Base-by-base conservation (phyloP, 306 rosid species). In the Erythrophleum fordii region DNA sequence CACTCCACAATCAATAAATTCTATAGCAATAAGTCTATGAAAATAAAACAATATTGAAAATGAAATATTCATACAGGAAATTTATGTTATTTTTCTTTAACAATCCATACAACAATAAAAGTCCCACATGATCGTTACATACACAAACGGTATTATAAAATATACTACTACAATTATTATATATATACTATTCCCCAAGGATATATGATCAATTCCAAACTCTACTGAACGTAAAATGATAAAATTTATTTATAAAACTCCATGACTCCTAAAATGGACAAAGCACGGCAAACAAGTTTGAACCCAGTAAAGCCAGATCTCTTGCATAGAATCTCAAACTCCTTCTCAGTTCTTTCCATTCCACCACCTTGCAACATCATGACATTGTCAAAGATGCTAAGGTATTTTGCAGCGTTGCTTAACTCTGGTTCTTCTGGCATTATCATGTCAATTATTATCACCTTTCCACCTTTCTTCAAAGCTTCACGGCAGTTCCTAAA, bases 401-500 rank as follows among this genome's bases (percentile, higher is more conserved):
- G 37, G 17, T 31, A 73, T 29, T 60, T 60, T 2, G 67, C 67
- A 60, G 22, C 29, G 20, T 5, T 28, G 67, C 0, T 26, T 9
- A 14, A 11, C 14, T 28, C 67, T 28, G 67, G 67, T 26, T 60
- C 67, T 29, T 60, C 10, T 60, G 67, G 67, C 67, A 60, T 60
- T 37, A 60, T 60, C 67, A 60, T 35, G 41, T 60, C 67, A 12
- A 60, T 60, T 12, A 60, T 10, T 26, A 60, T 60, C 67, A 60
- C 37, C 11, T 26, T 60, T 6, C 39, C 67, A 60, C 67, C 41
- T 26, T 60, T 37, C 41, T 28, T 60, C 67, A 60, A 11, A 13
- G 67, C 67, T 60, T 60, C 20, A 13, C 14, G 37, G 67, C 67
- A 60, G 17, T 60, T 60, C 0, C 41, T 72, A 8, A 72, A 31